phyloP scores from a whole-genome alignment of 768 basidiomycete species.

The Ramaria sp. region DNA sequence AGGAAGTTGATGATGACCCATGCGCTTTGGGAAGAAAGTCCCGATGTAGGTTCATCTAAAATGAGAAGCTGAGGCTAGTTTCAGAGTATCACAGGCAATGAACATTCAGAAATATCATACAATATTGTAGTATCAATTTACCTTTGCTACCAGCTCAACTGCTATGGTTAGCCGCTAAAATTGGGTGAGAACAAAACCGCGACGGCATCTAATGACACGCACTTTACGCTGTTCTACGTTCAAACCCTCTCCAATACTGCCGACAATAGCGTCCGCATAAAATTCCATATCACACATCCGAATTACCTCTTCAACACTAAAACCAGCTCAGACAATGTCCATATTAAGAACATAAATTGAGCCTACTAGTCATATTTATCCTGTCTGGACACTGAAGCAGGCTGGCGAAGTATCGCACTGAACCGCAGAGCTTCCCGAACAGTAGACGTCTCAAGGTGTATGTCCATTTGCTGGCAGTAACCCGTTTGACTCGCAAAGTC shows the following conservation, averaged over 20 bases:
- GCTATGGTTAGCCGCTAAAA: constrained; percentile 62
- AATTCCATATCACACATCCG: constrained; percentile 80
- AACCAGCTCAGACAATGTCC: not conserved
- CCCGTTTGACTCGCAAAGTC: constrained; percentile 55
- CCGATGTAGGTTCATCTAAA: constrained; percentile 83
- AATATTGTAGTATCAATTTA: constrained; percentile 19
- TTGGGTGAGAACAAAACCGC: not conserved
- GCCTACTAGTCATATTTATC: constrained; percentile 78
- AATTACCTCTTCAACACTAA: constrained; percentile 70
- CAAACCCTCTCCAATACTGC: constrained; percentile 38
- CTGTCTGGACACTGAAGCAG: constrained; percentile 43
- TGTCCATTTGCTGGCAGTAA: constrained; percentile 82
- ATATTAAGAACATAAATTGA: not conserved
- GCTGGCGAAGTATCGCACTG: constrained; percentile 74
- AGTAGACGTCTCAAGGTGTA: constrained; percentile 62
- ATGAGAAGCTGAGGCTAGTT: constrained; percentile 63
- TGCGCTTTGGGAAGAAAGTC: constrained; percentile 78
- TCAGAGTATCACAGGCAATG: not conserved
- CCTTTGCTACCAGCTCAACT: constrained; percentile 79
- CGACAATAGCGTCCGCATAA: constrained; percentile 72
- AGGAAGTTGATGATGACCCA: constrained; percentile 76
- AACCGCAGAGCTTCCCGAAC: constrained; percentile 74
- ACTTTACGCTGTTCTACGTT: constrained; percentile 57
- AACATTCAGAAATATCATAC: not conserved
- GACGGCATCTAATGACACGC: not conserved